Conservation (phyloP, 768 basidiomycete genomes). For the Chalciporus sphaerocephalus region DNA sequence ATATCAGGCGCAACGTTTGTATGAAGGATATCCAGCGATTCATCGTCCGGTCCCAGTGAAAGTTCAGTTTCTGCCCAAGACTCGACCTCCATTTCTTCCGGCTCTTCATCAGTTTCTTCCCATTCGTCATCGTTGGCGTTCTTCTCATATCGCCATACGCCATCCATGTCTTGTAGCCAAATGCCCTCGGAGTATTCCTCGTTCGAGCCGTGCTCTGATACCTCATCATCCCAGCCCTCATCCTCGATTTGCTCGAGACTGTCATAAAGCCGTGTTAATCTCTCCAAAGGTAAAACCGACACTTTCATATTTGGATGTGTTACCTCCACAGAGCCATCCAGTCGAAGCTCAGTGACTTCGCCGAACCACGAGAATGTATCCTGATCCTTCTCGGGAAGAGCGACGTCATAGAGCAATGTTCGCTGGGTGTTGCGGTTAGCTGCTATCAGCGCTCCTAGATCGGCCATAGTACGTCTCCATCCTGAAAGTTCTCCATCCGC, state of each 20-base stretch:
- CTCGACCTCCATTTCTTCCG: slow-evolving; percentile 37
- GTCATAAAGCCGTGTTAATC: slow-evolving; percentile 74
- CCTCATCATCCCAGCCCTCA: slow-evolving; percentile 49
- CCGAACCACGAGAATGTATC: slow-evolving; percentile 72
- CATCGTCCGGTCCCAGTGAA: slow-evolving; percentile 15
- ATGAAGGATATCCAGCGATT: slow-evolving; percentile 12
- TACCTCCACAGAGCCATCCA: slow-evolving; percentile 72
- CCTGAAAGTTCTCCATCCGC: slow-evolving; percentile 52
- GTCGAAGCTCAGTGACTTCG: slow-evolving; percentile 75
- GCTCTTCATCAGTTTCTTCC: slow-evolving; percentile 35
- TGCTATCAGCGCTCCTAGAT: slow-evolving; percentile 60
- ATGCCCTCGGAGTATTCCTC: slow-evolving; percentile 41
- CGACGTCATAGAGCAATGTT: slow-evolving; percentile 39
- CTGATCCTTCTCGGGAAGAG: slow-evolving; percentile 38
- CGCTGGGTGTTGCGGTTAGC: slow-evolving; percentile 38
- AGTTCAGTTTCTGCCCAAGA: slow-evolving; percentile 28
- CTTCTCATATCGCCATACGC: slow-evolving; percentile 31
- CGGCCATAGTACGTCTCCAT: slow-evolving; percentile 69
- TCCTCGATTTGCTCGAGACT: slow-evolving; percentile 77
- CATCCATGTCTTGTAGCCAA: slow-evolving; percentile 42
- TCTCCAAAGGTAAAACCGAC: slow-evolving; percentile 54
- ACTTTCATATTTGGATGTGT: slow-evolving; percentile 56
- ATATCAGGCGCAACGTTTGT: slow-evolving; percentile 18
- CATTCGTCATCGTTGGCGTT: slow-evolving; percentile 37
- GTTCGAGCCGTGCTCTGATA: slow-evolving; percentile 32